These are phyloP conservation scores for Talinum fruticosum DNA, from an alignment of 148 eudicot species.

Conservation along the genomic window DNA sequence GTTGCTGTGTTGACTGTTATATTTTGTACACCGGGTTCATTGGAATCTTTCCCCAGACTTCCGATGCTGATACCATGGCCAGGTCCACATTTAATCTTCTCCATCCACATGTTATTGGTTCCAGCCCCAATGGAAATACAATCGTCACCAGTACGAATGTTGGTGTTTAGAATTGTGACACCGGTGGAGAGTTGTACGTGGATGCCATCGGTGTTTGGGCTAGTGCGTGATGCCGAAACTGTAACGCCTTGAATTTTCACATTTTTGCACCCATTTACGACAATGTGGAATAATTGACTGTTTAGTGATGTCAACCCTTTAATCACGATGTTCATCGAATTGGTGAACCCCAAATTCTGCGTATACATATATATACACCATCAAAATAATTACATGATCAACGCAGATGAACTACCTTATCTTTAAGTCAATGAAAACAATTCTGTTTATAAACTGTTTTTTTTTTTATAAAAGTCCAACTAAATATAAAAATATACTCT, in stretches of 20 bases:
- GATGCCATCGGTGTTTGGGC: conserved; percentile 49
- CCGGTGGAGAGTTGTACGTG: conserved; percentile 31
- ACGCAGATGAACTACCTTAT: too few relatives aligned
- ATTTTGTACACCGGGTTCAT: conserved; percentile 42
- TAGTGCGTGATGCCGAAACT: conserved; percentile 23
- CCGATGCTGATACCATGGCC: conserved; percentile 62
- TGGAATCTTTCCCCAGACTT: conserved; percentile 31
- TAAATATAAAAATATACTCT: too few relatives aligned
- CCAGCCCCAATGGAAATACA: conserved; percentile 45
- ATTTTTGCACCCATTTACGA: conserved; percentile 33
- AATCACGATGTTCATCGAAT: conserved; percentile 35
- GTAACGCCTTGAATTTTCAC: conserved; percentile 24
- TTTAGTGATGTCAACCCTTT: conserved; percentile 30
- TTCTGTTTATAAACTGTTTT: too few relatives aligned
- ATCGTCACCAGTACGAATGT: conserved; percentile 42
- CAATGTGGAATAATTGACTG: conserved; percentile 41
- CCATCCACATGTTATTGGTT: conserved; percentile 30
- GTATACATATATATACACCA: too few relatives aligned
- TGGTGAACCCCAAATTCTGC: conserved; percentile 30
- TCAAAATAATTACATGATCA: background rate
- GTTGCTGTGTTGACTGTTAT: conserved; percentile 37
- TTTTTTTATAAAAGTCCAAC: too few relatives aligned
- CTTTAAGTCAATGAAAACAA: too few relatives aligned
- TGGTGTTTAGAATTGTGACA: conserved; percentile 30
- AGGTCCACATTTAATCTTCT: conserved; percentile 39